phyloP scores from a whole-genome alignment of 306 rosid genomes.

The Lablab purpureus region DNA sequence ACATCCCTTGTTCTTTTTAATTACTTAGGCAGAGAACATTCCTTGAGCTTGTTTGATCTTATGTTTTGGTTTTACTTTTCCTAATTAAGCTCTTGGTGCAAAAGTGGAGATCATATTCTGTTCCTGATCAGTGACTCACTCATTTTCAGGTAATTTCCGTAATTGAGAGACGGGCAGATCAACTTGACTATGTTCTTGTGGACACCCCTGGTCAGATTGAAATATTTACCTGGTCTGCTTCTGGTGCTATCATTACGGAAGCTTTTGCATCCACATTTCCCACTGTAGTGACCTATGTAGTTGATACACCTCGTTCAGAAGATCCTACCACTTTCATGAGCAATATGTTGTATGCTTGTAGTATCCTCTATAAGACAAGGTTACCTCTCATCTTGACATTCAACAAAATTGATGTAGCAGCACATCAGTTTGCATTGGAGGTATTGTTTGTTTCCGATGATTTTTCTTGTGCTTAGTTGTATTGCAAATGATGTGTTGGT shows the following conservation, averaged over 20 bases:
- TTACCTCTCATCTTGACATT: constrained; percentile 89
- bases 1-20: neutral
- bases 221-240: constrained; percentile 98
- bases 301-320: constrained; percentile 88
- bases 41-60: neutral
- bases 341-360: constrained; percentile 95
- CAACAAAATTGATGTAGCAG: constrained; percentile 84
- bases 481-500: neutral
- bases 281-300: constrained; percentile 80
- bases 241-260: constrained; percentile 96
- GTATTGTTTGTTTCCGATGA: constrained; percentile 53
- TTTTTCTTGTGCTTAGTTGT: constrained; percentile 16
- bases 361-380: constrained; percentile 92
- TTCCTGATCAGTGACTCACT: neutral
- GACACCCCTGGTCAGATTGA: constrained; percentile 98
- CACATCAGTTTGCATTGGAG: constrained; percentile 92
- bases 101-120: neutral
- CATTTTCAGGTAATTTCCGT: constrained; percentile 76
- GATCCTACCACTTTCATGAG: constrained; percentile 93
- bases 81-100: constrained; percentile 16
- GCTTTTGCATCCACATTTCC: constrained; percentile 99
- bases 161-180: constrained; percentile 86
- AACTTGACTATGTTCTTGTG: constrained; percentile 93
- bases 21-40: neutral
- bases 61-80: neutral